phyloP scores from a whole-genome alignment of 1,284 basidiomycete genomes.

The Gastroboletus turbinatus region DNA sequence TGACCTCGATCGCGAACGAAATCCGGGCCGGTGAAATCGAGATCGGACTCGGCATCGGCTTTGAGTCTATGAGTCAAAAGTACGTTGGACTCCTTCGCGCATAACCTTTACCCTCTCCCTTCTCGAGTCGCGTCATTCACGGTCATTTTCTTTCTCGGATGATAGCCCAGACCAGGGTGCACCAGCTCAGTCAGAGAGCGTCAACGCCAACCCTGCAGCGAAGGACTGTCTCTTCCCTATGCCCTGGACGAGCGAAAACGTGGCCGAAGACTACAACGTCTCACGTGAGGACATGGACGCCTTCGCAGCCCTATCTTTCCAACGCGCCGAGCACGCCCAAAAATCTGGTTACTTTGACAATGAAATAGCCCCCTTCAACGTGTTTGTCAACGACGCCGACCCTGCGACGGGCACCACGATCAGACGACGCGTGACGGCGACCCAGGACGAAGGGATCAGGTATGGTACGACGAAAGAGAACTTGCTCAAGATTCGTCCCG shows the following conservation, averaged over 20 bases:
- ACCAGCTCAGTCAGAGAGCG: conserved; percentile 57
- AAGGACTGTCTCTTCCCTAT: conserved; percentile 69
- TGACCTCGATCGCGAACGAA: conserved; percentile 77
- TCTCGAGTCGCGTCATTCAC: not conserved
- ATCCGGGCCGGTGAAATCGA: conserved; percentile 82
- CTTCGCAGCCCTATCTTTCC: conserved; percentile 78
- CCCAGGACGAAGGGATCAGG: conserved; percentile 82
- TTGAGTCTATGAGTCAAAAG: conserved; percentile 84
- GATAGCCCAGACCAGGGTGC: conserved; percentile 66
- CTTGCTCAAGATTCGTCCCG: conserved; percentile 68
- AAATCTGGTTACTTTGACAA: conserved; percentile 67
- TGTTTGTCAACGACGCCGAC: conserved; percentile 49
- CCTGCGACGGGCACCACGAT: conserved; percentile 44
- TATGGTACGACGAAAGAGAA: conserved; percentile 72
- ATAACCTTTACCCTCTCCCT: no score
- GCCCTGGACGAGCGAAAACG: conserved; percentile 86
- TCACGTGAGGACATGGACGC: conserved; percentile 84
- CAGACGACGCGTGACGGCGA: conserved; percentile 57
- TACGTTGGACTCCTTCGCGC: conserved; percentile 33
- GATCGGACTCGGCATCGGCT: conserved; percentile 80
- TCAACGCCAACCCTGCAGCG: conserved; percentile 50
- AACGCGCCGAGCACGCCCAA: conserved; percentile 69
- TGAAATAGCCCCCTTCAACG: conserved; percentile 83
- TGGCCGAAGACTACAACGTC: conserved; percentile 75
- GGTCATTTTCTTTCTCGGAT: not conserved